Evolutionary conservation across 2,329 filamentous ascomycete genomes (phyloP).

Genomic region (Nigrospora osmanthi): DNA sequence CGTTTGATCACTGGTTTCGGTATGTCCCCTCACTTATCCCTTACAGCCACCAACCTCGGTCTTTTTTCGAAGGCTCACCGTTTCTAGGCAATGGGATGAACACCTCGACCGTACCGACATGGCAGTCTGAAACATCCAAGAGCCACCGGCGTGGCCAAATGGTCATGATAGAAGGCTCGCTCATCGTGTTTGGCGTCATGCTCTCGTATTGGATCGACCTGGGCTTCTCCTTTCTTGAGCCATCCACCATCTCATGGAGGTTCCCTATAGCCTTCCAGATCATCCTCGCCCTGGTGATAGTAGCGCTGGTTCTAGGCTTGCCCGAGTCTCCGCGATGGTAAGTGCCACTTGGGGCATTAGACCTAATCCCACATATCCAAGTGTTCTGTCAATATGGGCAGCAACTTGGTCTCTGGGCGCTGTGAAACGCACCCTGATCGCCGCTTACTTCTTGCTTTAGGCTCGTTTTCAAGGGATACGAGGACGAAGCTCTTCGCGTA

Average conservation of each 20-base stretch:
- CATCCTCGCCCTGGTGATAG: neutral
- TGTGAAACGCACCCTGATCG: too few species aligned
- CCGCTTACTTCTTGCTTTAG: neutral
- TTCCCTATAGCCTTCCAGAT: slow-evolving; percentile 2
- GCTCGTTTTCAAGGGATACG: neutral
- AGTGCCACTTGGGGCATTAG: too few species aligned
- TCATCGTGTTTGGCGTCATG: slow-evolving; percentile 2
- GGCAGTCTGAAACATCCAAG: slow-evolving; percentile 9
- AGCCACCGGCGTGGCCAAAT: neutral
- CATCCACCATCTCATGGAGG: slow-evolving; percentile 1
- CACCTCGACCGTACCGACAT: slow-evolving; percentile 8
- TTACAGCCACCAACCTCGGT: neutral
- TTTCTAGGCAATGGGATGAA: slow-evolving; percentile 4
- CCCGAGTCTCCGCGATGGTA: slow-evolving; percentile 2
- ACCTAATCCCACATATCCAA: too few species aligned
- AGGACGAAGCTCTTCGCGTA: neutral
- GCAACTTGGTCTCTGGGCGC: too few species aligned
- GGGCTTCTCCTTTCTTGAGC: slow-evolving; percentile 2
- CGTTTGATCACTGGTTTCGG: slow-evolving; percentile 6
- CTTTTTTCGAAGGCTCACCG: neutral
- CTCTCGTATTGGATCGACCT: slow-evolving; percentile 3
- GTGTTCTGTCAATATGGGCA: too few species aligned
- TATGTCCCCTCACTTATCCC: neutral
- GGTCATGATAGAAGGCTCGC: slow-evolving; percentile 7
- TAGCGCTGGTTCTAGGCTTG: neutral